Conservation (phyloP, 148 eudicot genomes). For the Vaccinium macrocarpon region DNA sequence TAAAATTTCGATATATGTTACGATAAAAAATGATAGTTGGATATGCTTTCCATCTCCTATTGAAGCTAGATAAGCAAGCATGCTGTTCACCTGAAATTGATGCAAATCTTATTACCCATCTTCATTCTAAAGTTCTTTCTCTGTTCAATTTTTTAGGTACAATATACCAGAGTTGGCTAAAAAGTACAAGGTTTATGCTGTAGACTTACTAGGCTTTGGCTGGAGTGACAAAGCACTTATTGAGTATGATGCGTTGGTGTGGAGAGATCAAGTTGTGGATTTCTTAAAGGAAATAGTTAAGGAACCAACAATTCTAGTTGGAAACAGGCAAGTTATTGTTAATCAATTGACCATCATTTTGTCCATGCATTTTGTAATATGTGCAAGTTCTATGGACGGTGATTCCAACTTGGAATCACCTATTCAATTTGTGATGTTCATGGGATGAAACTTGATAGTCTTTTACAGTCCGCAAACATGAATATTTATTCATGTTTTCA, state of each 20-base stretch:
- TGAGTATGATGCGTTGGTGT: constrained; percentile 88
- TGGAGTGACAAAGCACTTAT: constrained; percentile 98
- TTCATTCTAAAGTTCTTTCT: constrained; percentile 9
- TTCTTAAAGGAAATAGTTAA: constrained; percentile 84
- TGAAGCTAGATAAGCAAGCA: background rate
- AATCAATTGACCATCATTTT: background rate
- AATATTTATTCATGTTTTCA: background rate
- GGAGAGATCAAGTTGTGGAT: constrained; percentile 92
- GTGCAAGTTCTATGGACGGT: background rate
- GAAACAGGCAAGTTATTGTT: constrained; percentile 60
- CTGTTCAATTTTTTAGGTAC: constrained; percentile 50
- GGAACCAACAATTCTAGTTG: constrained; percentile 84
- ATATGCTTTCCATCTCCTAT: background rate
- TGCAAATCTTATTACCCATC: background rate
- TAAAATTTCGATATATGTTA: background rate
- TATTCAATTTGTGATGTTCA: background rate
- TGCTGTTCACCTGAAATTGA: background rate
- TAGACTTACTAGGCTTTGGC: constrained; percentile 95
- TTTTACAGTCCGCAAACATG: background rate
- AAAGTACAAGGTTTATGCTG: constrained; percentile 84
- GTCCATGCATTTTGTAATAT: background rate
- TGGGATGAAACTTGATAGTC: background rate
- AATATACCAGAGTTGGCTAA: constrained; percentile 97
- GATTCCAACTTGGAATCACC: background rate
- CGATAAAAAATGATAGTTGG: background rate